phyloP scores from a whole-genome alignment of 768 basidiomycete genomes.

The Leucosporidium creatinivorum region DNA sequence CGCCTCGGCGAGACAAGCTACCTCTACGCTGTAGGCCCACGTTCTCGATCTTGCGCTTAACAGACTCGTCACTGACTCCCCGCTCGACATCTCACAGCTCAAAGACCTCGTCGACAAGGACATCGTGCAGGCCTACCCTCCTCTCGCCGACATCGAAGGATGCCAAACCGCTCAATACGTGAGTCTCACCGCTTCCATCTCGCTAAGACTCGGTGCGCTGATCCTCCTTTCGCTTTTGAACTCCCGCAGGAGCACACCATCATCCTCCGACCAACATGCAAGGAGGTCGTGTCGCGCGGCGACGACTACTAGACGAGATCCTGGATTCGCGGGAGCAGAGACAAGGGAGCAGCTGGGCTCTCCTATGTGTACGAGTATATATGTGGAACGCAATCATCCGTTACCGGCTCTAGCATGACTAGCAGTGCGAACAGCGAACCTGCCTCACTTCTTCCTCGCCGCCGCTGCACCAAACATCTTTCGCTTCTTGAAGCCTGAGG shows the following conservation, averaged over 20 bases:
- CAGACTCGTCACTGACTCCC: background rate
- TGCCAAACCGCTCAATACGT: conserved; percentile 80
- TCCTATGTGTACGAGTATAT: no score
- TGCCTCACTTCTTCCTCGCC: conserved; percentile 3
- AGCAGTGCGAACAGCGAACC: no score
- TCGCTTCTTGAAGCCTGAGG: conserved; percentile 27
- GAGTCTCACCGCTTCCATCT: conserved; percentile 11
- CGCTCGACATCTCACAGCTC: conserved; percentile 49
- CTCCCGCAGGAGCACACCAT: conserved; percentile 46
- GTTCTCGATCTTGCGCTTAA: background rate
- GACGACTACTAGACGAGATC: conserved; percentile 43
- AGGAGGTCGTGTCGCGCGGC: conserved; percentile 48
- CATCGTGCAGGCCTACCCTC: conserved; percentile 86
- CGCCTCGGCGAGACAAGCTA: conserved; percentile 87
- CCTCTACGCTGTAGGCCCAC: conserved; percentile 62
- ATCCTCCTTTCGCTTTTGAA: no score
- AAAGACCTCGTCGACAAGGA: conserved; percentile 82
- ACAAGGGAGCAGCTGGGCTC: no score
- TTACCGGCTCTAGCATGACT: no score
- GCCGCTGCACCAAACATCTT: conserved; percentile 17
- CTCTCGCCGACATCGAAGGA: conserved; percentile 54
- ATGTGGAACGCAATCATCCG: no score
- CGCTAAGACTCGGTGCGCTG: no score
- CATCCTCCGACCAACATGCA: conserved; percentile 47
- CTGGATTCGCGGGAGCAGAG: no score